phyloP scores from a whole-genome alignment of 495 filamentous ascomycete species.

The Saxophila tyrrhenica region DNA sequence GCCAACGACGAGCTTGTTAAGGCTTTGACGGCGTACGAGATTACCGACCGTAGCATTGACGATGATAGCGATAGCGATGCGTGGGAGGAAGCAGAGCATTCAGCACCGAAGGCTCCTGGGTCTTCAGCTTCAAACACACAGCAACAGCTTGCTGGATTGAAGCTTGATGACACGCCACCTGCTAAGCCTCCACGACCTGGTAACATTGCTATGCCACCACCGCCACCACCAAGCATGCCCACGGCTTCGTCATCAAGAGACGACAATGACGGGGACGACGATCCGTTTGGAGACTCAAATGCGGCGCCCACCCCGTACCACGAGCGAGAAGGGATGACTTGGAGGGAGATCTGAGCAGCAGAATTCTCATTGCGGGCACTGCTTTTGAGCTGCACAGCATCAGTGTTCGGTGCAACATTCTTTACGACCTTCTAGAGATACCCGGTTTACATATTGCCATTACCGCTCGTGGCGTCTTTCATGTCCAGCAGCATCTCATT shows the following conservation, averaged over 20 bases:
- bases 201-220: conserved; percentile 30
- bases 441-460: too few relatives aligned
- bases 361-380: neutral
- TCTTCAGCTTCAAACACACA: neutral
- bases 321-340: conserved; percentile 45
- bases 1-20: conserved; percentile 54
- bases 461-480: too few relatives aligned
- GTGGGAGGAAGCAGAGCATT: conserved; percentile 9
- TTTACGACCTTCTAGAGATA: too few relatives aligned
- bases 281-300: conserved; percentile 71
- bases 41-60: conserved; percentile 88
- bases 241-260: conserved; percentile 27
- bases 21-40: conserved; percentile 90
- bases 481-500: too few relatives aligned
- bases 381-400: too few relatives aligned
- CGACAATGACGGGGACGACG: conserved; percentile 46
- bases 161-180: conserved; percentile 23
- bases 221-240: conserved; percentile 28
- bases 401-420: too few relatives aligned
- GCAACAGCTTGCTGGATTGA: conserved; percentile 25
- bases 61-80: conserved; percentile 89
- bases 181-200: conserved; percentile 27
- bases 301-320: conserved; percentile 50
- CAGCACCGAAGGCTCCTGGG: neutral
- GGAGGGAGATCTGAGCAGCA: conserved; percentile 30